A percentile compares a stretch with the other conserved stretches of the same genome.
Evolutionary conservation across 257 asterid genomes (phyloP).

Genomic region (Paulownia fortunei): DNA sequence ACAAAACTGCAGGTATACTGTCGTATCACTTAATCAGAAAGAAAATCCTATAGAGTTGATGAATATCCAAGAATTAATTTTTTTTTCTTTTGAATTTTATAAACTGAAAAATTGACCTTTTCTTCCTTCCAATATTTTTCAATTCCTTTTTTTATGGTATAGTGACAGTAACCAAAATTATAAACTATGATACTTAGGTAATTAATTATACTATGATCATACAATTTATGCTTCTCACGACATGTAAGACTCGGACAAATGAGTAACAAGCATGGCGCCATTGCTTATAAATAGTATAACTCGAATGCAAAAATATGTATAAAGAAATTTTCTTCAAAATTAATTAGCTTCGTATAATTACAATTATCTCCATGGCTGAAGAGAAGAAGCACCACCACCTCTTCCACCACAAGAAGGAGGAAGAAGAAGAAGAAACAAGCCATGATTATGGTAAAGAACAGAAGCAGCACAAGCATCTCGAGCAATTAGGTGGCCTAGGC

Average conservation of each 20-base stretch:
- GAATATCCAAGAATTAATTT: neutral
- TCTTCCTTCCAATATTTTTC: too few species aligned
- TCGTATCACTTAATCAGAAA: neutral
- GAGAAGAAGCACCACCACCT: slow-evolving; percentile 48
- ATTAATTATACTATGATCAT: neutral
- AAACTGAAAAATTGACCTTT: too few species aligned
- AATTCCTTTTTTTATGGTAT: too few species aligned
- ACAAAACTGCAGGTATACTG: neutral
- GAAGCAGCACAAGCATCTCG: slow-evolving; percentile 39
- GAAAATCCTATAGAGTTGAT: too few species aligned
- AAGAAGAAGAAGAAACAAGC: slow-evolving; percentile 26
- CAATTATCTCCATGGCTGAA: slow-evolving; percentile 37
- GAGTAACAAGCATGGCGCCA: neutral
- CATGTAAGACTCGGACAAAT: neutral
- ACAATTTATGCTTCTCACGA: neutral
- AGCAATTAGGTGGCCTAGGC: slow-evolving; percentile 31
- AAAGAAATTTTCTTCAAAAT: neutral
- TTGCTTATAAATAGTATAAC: neutral
- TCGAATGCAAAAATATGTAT: neutral
- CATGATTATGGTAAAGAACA: slow-evolving; percentile 32
- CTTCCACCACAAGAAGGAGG: slow-evolving; percentile 41
- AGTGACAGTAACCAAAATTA: too few species aligned
- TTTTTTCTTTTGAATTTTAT: too few species aligned
- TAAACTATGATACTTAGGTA: too few species aligned
- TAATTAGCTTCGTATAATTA: neutral